These are phyloP conservation scores for Primulina tabacum DNA, from an alignment of 257 asterid genomes.

Conservation along the genomic window DNA sequence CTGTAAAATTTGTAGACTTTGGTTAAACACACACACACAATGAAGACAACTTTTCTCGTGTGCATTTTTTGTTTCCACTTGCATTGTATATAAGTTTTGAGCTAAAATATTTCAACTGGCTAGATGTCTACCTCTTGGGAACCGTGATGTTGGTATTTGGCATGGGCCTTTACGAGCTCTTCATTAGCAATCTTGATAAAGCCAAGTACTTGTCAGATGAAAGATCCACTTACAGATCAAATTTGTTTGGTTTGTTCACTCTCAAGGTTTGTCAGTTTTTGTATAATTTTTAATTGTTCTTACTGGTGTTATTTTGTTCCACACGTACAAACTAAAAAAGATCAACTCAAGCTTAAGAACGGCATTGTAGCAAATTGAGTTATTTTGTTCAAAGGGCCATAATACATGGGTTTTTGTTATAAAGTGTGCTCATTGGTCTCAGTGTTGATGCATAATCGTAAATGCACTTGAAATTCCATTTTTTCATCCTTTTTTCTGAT, in stretches of 20 bases:
- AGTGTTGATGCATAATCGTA: background rate
- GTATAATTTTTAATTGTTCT: background rate
- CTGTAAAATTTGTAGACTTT: background rate
- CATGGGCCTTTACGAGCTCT: constrained; percentile 94
- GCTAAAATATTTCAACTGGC: background rate
- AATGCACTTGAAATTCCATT: background rate
- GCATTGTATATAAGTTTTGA: background rate
- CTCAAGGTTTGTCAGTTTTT: constrained; percentile 56
- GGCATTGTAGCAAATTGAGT: background rate
- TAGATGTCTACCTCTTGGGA: constrained; percentile 85
- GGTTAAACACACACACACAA: background rate
- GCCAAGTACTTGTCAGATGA: constrained; percentile 50
- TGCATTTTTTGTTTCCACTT: background rate
- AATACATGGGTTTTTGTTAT: background rate
- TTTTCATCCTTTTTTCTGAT: background rate
- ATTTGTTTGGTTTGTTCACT: constrained; percentile 68
- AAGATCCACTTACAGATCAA: constrained; percentile 45
- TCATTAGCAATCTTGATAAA: constrained; percentile 89
- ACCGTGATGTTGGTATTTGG: constrained; percentile 97
- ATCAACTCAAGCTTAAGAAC: background rate
- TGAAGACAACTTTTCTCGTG: background rate
- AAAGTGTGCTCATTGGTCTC: too few species aligned
- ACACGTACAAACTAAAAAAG: background rate
- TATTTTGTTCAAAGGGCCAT: background rate
- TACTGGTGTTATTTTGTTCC: constrained; percentile 1